Evolutionary conservation across 257 asterid species (phyloP).

Genomic region (Solanum peruvianum): DNA sequence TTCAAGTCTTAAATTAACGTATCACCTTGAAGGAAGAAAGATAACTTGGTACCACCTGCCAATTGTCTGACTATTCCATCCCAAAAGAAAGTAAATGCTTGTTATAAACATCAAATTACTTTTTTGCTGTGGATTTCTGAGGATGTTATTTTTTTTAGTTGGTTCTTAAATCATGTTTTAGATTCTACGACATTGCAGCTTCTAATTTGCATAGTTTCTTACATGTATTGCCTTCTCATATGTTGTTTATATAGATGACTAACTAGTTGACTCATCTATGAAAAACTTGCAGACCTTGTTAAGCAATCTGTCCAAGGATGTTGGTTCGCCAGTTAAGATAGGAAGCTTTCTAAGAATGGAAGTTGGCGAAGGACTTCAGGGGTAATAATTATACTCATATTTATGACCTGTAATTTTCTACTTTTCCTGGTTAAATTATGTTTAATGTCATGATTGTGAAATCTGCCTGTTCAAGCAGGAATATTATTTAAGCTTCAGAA

Average conservation of each 20-base stretch:
- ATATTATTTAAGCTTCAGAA: background rate
- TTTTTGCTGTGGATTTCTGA: background rate
- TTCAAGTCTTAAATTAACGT: background rate
- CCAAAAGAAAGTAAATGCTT: background rate
- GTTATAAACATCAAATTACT: background rate
- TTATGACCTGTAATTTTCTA: background rate
- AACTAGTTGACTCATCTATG: conserved; percentile 1
- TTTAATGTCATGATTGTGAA: background rate
- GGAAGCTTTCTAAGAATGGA: conserved; percentile 72
- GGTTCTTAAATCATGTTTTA: background rate
- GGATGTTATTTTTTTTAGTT: background rate
- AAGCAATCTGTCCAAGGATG: conserved; percentile 65
- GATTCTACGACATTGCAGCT: background rate
- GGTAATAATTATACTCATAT: conserved; percentile 35
- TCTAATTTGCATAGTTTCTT: background rate
- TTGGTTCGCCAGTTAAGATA: conserved; percentile 71
- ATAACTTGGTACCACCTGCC: background rate
- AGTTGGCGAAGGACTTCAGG: conserved; percentile 81
- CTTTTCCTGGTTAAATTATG: background rate
- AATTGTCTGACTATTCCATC: background rate
- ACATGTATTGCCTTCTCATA: background rate
- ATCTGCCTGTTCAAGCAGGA: background rate
- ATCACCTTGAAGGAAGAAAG: background rate
- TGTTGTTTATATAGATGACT: background rate
- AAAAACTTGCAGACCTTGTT: conserved; percentile 46